Conservation (phyloP, 345 rosid genomes). For the Carallia brachiata region DNA sequence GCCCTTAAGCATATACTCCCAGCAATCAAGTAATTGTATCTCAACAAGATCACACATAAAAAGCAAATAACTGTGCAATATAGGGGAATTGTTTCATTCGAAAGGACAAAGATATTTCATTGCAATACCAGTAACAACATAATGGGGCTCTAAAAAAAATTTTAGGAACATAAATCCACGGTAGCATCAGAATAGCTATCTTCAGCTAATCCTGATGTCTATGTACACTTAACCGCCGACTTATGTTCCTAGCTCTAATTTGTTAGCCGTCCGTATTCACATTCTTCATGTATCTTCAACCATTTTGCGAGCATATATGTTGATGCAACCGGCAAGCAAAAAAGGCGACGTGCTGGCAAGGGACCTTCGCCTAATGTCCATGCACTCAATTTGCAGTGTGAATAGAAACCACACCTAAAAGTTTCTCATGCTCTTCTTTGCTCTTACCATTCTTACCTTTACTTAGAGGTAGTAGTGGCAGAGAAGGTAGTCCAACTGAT, state of each 20-base stretch:
- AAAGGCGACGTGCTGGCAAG: not conserved
- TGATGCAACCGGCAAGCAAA: not conserved
- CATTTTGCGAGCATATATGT: not conserved
- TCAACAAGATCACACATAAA: not conserved
- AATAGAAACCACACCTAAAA: conserved; percentile 60
- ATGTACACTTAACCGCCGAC: conserved; percentile 21
- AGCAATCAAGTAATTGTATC: not conserved
- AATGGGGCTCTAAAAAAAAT: conserved; percentile 4
- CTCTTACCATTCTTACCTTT: conserved; percentile 57
- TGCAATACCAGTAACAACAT: conserved; percentile 11
- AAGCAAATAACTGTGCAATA: not conserved
- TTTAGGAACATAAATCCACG: conserved; percentile 13
- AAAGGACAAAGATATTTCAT: conserved; percentile 10
- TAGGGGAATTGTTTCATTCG: not conserved
- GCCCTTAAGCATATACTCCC: not conserved
- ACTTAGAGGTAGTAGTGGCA: conserved; percentile 54
- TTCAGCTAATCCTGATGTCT: conserved; percentile 39
- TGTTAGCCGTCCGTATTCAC: conserved; percentile 8
- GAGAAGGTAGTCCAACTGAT: conserved; percentile 38
- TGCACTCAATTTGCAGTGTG: conserved; percentile 62
- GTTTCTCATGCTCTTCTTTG: conserved; percentile 85
- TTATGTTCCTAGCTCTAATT: conserved; percentile 16
- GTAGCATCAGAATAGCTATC: conserved; percentile 41
- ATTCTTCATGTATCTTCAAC: conserved; percentile 12
- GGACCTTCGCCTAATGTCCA: conserved; percentile 5